Evolutionary conservation across 2,329 filamentous ascomycete species (phyloP), one percentile per base, ranked within the genome.

Genomic region (Fusarium neocosmosporiellum): DNA sequence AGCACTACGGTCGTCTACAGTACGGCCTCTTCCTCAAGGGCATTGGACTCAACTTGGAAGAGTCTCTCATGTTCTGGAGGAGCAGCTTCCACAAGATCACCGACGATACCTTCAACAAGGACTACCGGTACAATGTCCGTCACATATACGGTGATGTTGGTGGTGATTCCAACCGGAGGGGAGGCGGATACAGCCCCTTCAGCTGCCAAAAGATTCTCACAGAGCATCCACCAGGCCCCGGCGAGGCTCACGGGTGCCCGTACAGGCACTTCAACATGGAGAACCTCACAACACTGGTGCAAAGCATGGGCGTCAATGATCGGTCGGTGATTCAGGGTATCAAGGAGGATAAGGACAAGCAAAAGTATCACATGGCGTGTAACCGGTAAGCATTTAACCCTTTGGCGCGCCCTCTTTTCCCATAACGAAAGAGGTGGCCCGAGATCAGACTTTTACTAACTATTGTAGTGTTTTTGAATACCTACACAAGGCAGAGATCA

Each of bases 1-100:
- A 98, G 83, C 95, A 99, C 82, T 98, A 88, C 78, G 95, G 95
- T 16, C 93, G 96, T 72, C 87, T 98, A 11, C 96, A 99, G 83
- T 99, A 98, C 85, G 94, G 94, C 0, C 89, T 99, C 5, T 99
- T 99, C 88, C 88, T 99, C 66, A 99, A 99, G 83, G 96, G 96
- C 46, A 94, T 98, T 67, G 96, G 96, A 0, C 86, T 99, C 31
- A 94, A 90, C 71, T 86, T 99, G n/a, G 95, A 98, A 78, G 96
- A 99, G 82, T 94, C 91, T 76, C 88, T 99, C 27, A 77, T 94
- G 14, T 99, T 99, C 86, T 99, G 96, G 96, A 92, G 96, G 13
- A 89, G 90, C 70, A 87, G 89, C 31, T 98, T 99, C 88, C 91
- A 91, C 80, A 93, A 94, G 74, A 90, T 97, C 72, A 95, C 94